Evolutionary conservation across 208 protist genomes (phyloP).

Genomic region (Tritrichomonas musculus): DNA sequence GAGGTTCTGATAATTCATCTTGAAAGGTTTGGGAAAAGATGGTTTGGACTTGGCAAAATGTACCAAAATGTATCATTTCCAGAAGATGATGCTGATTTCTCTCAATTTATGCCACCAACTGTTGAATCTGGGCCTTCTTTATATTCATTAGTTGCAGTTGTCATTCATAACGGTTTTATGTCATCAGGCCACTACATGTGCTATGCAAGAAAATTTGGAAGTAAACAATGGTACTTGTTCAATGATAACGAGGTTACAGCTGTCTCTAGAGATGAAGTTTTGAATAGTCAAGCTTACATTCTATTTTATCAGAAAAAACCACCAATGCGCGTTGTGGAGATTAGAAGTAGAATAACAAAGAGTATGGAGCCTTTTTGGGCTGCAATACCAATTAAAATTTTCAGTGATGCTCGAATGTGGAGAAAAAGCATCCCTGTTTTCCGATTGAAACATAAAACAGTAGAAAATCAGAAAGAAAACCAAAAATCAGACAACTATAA

Average conservation of each 20-base stretch:
- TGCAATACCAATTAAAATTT: no score
- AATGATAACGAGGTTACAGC: background rate
- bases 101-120: background rate
- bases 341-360: no score
- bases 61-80: background rate
- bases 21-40: background rate
- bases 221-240: background rate
- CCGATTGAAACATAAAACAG: no score
- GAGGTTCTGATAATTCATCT: background rate
- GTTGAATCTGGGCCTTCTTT: background rate
- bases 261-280: background rate
- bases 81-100: background rate
- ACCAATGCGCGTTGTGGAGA: background rate
- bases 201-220: background rate
- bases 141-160: background rate
- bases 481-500: no score
- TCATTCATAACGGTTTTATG: background rate
- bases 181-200: background rate
- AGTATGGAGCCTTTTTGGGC: no score
- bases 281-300: background rate
- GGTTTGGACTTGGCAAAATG: conserved; percentile 2
- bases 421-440: no score
- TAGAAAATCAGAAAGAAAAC: no score
- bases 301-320: background rate
- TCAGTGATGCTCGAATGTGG: no score